Conservation (phyloP, 805 yeast species). For the Hermanozyma aechmeae region DNA sequence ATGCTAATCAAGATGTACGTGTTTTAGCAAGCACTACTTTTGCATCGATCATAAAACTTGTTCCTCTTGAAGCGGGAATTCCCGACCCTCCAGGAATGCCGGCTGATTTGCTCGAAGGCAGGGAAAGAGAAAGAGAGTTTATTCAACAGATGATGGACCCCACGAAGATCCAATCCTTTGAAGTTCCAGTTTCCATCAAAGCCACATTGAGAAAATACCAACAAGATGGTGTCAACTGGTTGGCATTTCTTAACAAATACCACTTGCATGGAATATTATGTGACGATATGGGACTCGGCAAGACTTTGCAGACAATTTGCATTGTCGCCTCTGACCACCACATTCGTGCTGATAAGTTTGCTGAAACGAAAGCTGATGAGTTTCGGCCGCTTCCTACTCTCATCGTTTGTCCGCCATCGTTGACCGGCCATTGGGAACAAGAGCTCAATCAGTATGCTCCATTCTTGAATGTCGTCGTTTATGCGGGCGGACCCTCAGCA, state of each 20-base stretch:
- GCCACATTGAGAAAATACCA: slow-evolving; percentile 93
- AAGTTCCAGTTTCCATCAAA: slow-evolving; percentile 80
- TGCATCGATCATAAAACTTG: slow-evolving; percentile 90
- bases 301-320: slow-evolving; percentile 93
- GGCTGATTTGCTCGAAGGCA: slow-evolving; percentile 68
- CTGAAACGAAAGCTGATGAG: slow-evolving; percentile 51
- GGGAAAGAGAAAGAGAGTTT: slow-evolving; percentile 90
- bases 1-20: slow-evolving; percentile 81
- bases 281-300: slow-evolving; percentile 99
- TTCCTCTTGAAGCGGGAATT: slow-evolving; percentile 95
- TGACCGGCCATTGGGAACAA: slow-evolving; percentile 98
- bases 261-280: slow-evolving; percentile 95
- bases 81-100: slow-evolving; percentile 94
- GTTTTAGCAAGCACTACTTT: slow-evolving; percentile 89
- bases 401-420: slow-evolving; percentile 91
- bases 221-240: slow-evolving; percentile 98
- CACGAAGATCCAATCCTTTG: slow-evolving; percentile 76
- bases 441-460: slow-evolving; percentile 89
- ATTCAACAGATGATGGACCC: slow-evolving; percentile 98
- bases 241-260: slow-evolving; percentile 88
- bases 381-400: slow-evolving; percentile 72
- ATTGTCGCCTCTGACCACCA: slow-evolving; percentile 95
- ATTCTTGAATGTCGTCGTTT: slow-evolving; percentile 68
- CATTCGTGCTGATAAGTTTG: slow-evolving; percentile 63
- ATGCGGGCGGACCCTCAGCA: slow-evolving; percentile 85